These are phyloP conservation scores for Lachnellula arida DNA, from an alignment of 2,329 filamentous ascomycete species.

Conservation along the genomic window DNA sequence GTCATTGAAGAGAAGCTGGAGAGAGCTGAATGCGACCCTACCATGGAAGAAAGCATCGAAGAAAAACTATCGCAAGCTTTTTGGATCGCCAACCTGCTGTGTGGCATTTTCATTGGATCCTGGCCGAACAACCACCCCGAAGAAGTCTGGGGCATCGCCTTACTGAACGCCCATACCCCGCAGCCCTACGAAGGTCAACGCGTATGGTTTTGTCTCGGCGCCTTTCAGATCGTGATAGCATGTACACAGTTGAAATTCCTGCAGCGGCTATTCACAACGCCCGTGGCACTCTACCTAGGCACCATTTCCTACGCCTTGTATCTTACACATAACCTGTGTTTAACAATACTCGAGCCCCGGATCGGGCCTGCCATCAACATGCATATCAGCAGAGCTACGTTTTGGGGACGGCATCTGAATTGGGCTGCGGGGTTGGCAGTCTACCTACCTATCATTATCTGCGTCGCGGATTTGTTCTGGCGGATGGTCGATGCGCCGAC, in stretches of 20 bases:
- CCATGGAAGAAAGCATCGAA: constrained; percentile 5
- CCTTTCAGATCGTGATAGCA: constrained; percentile 28
- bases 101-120: constrained; percentile 27
- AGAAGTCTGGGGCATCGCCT: constrained; percentile 21
- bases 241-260: constrained; percentile 34
- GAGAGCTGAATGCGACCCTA: background rate
- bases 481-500: constrained; percentile 48
- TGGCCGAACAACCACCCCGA: constrained; percentile 27
- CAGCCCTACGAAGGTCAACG: constrained; percentile 24
- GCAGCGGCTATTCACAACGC: constrained; percentile 42
- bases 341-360: constrained; percentile 32
- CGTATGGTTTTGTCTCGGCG: constrained; percentile 29
- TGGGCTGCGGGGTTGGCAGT: constrained; percentile 36
- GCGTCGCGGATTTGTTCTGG: constrained; percentile 57
- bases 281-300: constrained; percentile 50
- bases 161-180: constrained; percentile 23
- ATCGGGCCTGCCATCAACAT: constrained; percentile 21
- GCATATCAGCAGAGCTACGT: constrained; percentile 16
- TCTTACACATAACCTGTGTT: constrained; percentile 50
- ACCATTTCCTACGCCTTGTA: constrained; percentile 55
- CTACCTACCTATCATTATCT: constrained; percentile 43
- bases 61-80: constrained; percentile 18
- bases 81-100: constrained; percentile 24
- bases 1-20: constrained; percentile 7
- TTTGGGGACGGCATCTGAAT: constrained; percentile 26